phyloP scores from a whole-genome alignment of 2,329 filamentous ascomycete species.

The Aspergillus eucalypticola region DNA sequence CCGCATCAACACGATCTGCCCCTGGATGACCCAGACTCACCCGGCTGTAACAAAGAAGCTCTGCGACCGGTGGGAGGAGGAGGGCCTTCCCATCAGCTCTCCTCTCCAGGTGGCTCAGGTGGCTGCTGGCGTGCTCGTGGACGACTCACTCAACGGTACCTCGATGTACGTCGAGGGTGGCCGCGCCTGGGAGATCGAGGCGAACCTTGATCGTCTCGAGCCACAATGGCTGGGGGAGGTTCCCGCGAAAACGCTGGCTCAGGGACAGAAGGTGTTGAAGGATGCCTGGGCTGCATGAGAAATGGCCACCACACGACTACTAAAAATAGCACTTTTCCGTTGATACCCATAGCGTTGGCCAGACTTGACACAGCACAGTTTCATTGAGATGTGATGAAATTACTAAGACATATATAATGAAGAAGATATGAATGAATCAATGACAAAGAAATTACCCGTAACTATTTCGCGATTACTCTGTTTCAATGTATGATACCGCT shows the following conservation, averaged over 20 bases:
- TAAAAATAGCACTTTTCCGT: background rate
- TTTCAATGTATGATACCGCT: too few relatives aligned
- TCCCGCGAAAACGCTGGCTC: conserved; percentile 35
- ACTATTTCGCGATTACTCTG: too few relatives aligned
- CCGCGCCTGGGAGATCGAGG: conserved; percentile 48
- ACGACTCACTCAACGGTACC: conserved; percentile 40
- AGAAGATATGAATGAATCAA: too few relatives aligned
- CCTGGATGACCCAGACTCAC: conserved; percentile 44
- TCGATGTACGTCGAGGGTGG: conserved; percentile 48
- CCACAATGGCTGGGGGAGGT: conserved; percentile 47
- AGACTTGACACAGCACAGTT: background rate
- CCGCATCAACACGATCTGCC: conserved; percentile 48
- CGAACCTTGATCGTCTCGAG: conserved; percentile 43
- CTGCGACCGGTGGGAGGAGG: conserved; percentile 38
- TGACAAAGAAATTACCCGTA: too few relatives aligned
- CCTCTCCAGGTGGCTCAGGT: conserved; percentile 44
- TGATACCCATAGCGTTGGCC: conserved; percentile 13
- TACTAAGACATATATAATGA: background rate
- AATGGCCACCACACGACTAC: background rate
- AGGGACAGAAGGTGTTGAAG: conserved; percentile 37
- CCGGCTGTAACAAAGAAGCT: conserved; percentile 41
- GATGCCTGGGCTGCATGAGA: conserved; percentile 23
- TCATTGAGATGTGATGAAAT: too few relatives aligned
- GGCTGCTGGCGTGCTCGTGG: conserved; percentile 39
- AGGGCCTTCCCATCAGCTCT: conserved; percentile 43